Percentiles rank a stretch among this genome's conserved stretches.
These are phyloP conservation scores for Thalassiosira livingstoniorum DNA, from an alignment of 352 stramenopile genomes.

Conservation along the genomic window DNA sequence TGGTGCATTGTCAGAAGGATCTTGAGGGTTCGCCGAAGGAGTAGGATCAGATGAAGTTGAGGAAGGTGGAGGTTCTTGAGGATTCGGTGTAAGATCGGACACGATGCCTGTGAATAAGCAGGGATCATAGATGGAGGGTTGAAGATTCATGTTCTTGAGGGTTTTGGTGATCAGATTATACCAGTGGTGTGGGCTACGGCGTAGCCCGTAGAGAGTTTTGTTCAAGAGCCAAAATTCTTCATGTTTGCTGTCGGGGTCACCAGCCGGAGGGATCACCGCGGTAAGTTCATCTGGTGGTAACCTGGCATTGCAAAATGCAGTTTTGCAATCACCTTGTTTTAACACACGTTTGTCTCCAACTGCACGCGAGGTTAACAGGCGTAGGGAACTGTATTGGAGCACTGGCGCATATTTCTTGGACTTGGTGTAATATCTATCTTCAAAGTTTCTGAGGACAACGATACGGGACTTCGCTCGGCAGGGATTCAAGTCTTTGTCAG, in stretches of 20 bases:
- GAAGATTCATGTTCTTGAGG: slow-evolving; percentile 21
- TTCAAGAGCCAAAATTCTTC: slow-evolving; percentile 32
- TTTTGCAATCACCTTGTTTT: slow-evolving; percentile 62
- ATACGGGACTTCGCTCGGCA: slow-evolving; percentile 57
- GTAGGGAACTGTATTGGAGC: slow-evolving; percentile 35
- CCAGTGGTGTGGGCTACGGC: slow-evolving; percentile 31
- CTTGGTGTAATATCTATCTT: slow-evolving; percentile 32
- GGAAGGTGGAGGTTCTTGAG: too few species aligned
- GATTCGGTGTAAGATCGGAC: too few species aligned
- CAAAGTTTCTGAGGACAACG: slow-evolving; percentile 55
- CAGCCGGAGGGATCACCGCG: slow-evolving; percentile 29
- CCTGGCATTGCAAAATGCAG: slow-evolving; percentile 40
- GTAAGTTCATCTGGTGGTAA: slow-evolving; percentile 42
- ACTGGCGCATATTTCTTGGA: slow-evolving; percentile 43
- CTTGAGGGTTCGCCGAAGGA: too few species aligned
- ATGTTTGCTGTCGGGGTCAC: slow-evolving; percentile 8
- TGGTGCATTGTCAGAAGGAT: not conserved
- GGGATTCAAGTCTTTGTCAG: slow-evolving; percentile 46
- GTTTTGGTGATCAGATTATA: slow-evolving; percentile 31
- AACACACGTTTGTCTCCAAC: slow-evolving; percentile 26
- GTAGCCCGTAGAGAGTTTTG: slow-evolving; percentile 45
- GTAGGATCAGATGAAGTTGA: too few species aligned
- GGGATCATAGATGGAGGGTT: slow-evolving; percentile 24
- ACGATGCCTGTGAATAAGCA: slow-evolving; percentile 10
- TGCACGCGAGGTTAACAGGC: slow-evolving; percentile 32